Base-by-base conservation (phyloP, 345 rosid species). In the Aegle marmelos region DNA sequence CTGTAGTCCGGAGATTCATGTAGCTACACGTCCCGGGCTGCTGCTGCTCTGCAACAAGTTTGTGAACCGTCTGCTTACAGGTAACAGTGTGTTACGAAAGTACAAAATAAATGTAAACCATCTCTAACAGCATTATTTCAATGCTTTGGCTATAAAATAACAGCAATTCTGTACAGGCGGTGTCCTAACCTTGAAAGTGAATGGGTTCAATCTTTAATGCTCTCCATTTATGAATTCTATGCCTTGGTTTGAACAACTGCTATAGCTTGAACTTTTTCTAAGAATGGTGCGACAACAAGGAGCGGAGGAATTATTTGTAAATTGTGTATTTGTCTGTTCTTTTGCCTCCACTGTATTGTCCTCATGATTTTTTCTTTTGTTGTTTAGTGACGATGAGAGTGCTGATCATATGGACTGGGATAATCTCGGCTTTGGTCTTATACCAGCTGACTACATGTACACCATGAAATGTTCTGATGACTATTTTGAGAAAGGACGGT, bases 331-430 rank as follows among this genome's bases (percentile, higher is more conserved):
- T 5, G 3, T 25, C n/a, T 36, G 76, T 34, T 72, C 54, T 60
- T 68, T 73, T 9, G 9, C n/a, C 24, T 9, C 3, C 28, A 4
- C 67, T 13, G 68, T 17, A 50, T 16, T 36, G 9, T 39, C 11
- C 16, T 63, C 17, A 9, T 24, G n/a, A 24, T 24, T 41, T 33
- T 17, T 31, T 27, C 33, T n/a, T 30, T 61, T 65, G 28, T 41
- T 74, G 24, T 45, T 45, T 7, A 79, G 74, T 31, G 77, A 83
- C 19, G 90, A 90, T 79, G 91, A 88, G 72, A 87, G 86, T 77
- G 97, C 86, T 60, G 90, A 91, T 45, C 50, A 45, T 59, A 75
- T 91, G 84, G 95, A 93, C 50, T 95, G 97, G 98, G 97, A 93
- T 68, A 90, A 86, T 66, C 92, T 93, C 11, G 94, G 98, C 60